A percentile compares a stretch with the other conserved stretches of the same genome.
Conservation (phyloP, 2,329 filamentous ascomycete species). For the Dactylonectria macrodidyma region DNA sequence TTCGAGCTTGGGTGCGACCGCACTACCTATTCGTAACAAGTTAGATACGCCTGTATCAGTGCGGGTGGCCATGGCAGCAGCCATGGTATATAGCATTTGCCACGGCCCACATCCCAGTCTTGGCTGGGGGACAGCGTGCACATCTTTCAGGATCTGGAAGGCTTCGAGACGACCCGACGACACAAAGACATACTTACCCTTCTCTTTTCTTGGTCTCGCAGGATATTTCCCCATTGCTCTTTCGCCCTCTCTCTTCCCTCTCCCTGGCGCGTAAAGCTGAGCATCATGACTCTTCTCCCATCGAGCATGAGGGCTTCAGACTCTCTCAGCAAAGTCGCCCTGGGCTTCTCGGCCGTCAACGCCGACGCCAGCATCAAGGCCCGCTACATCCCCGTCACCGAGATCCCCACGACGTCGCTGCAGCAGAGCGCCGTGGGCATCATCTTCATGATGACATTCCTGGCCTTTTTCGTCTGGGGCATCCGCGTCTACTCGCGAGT, state of each 20-base stretch:
- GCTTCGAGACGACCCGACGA: background rate
- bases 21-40: no score
- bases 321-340: background rate
- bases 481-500: constrained; percentile 39
- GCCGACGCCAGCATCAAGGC: constrained; percentile 13
- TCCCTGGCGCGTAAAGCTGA: background rate
- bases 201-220: no score
- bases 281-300: background rate
- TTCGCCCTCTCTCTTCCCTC: background rate
- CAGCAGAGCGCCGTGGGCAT: constrained; percentile 40
- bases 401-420: constrained; percentile 34
- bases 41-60: no score
- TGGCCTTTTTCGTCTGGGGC: constrained; percentile 34
- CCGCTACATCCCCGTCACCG: constrained; percentile 30
- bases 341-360: background rate
- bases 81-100: background rate
- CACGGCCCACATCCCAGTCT: background rate
- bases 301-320: background rate
- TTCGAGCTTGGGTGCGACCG: no score
- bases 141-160: background rate
- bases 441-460: constrained; percentile 36
- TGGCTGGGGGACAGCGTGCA: background rate
- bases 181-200: background rate
- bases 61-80: background rate
- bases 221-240: background rate